Conservation (phyloP, 2,329 filamentous ascomycete genomes). For the Lizonia empirigonia region DNA sequence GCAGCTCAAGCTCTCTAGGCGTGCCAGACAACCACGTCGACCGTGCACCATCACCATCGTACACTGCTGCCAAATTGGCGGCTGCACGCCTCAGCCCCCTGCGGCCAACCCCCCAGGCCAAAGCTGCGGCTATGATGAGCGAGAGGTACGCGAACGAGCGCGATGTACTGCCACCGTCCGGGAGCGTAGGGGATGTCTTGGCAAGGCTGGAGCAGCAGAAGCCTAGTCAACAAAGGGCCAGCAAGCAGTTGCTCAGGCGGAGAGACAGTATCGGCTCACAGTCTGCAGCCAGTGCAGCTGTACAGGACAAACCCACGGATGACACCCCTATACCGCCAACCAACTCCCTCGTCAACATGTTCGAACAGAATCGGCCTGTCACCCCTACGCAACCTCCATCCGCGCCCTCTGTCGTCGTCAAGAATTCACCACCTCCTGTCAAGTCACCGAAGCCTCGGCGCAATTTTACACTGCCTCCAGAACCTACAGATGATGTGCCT, state of each 20-base stretch:
- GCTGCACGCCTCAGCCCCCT: constrained; percentile 64
- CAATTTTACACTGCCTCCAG: constrained; percentile 38
- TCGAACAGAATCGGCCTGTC: constrained; percentile 59
- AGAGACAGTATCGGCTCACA: constrained; percentile 25
- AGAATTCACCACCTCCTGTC: constrained; percentile 41
- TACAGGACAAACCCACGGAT: constrained; percentile 53
- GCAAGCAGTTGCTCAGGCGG: constrained; percentile 21
- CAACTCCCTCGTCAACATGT: constrained; percentile 69
- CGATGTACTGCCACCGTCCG: constrained; percentile 40
- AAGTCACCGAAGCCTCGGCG: constrained; percentile 52
- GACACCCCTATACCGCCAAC: constrained; percentile 66
- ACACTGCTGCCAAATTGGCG: constrained; percentile 66
- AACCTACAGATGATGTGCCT: constrained; percentile 26
- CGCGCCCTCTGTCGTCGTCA: constrained; percentile 27
- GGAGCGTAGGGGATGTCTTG: constrained; percentile 43
- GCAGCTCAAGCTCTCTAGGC: constrained; percentile 39
- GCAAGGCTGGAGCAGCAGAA: constrained; percentile 37
- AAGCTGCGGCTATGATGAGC: constrained; percentile 20
- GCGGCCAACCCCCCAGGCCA: constrained; percentile 28
- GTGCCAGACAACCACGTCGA: constrained; percentile 36
- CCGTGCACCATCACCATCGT: constrained; percentile 58
- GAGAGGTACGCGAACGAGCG: constrained; percentile 34
- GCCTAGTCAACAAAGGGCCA: constrained; percentile 21
- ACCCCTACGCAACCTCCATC: constrained; percentile 23
- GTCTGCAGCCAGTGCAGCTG: constrained; percentile 15